These are phyloP conservation scores for Breviolum minutum DNA, from an alignment of 73 alveolate genomes.

Conservation along the genomic window DNA sequence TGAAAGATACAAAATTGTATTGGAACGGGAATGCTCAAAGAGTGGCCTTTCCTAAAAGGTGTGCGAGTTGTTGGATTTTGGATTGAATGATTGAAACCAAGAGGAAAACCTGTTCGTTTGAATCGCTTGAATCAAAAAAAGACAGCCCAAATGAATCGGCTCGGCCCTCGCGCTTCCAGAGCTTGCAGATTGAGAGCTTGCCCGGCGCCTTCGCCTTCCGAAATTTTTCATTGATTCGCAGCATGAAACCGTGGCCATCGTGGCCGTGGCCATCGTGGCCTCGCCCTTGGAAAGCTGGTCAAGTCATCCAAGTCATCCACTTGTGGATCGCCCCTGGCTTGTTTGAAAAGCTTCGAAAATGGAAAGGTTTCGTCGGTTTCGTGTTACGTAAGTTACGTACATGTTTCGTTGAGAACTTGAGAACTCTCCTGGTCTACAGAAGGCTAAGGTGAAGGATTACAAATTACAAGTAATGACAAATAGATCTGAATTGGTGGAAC, in stretches of 20 bases:
- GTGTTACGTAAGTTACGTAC: too few species aligned
- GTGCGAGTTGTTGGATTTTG: background rate
- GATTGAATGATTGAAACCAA: background rate
- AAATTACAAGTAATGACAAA: too few species aligned
- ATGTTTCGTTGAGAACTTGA: background rate
- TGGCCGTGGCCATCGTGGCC: background rate
- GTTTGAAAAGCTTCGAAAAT: background rate
- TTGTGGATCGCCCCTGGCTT: background rate
- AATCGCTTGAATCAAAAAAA: too few species aligned
- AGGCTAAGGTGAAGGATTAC: background rate
- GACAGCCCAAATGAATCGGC: too few species aligned
- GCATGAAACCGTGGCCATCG: background rate
- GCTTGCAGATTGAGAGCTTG: slow-evolving; percentile 25
- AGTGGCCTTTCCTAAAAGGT: background rate
- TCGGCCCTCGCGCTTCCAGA: background rate
- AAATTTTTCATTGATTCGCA: background rate
- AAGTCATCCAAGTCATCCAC: slow-evolving; percentile 47
- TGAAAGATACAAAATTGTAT: too few species aligned
- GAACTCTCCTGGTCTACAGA: background rate
- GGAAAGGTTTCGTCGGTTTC: too few species aligned
- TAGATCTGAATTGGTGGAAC: too few species aligned
- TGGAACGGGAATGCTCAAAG: too few species aligned
- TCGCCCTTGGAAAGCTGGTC: background rate
- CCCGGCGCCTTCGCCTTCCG: background rate
- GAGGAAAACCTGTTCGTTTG: background rate